Evolutionary conservation across 805 yeast species (phyloP).

Genomic region (Suhomyces kilbournensis): DNA sequence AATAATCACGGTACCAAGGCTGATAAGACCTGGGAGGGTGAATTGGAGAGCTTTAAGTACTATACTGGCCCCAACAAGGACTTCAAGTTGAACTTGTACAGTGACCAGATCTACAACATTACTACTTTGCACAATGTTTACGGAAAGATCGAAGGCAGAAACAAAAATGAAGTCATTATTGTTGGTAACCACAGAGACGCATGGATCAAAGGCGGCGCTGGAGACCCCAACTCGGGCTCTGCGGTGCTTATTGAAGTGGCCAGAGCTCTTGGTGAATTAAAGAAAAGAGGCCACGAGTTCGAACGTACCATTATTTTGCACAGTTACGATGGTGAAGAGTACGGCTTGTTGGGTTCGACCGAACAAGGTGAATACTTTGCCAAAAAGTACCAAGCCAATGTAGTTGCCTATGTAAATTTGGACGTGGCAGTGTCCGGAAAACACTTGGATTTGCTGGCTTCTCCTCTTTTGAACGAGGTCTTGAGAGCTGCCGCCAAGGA

Average conservation of each 20-base stretch:
- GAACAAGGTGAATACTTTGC: conserved; percentile 53
- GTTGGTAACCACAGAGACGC: conserved; percentile 48
- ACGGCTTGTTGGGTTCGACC: conserved; percentile 54
- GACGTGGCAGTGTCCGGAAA: conserved; percentile 55
- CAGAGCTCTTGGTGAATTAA: conserved; percentile 39
- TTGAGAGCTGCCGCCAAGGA: conserved; percentile 44
- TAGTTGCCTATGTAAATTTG: conserved; percentile 50
- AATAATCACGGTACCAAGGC: conserved; percentile 34
- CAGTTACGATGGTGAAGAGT: conserved; percentile 46
- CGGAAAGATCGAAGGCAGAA: conserved; percentile 42
- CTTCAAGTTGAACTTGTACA: conserved; percentile 38
- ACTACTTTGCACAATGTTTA: conserved; percentile 43
- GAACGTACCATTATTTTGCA: conserved; percentile 37
- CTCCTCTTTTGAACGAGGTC: conserved; percentile 54
- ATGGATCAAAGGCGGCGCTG: conserved; percentile 49
- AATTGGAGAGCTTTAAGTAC: conserved; percentile 38
- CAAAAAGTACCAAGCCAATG: conserved; percentile 35
- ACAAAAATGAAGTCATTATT: conserved; percentile 36
- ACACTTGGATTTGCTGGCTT: conserved; percentile 44
- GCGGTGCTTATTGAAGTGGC: conserved; percentile 42
- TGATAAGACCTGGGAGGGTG: conserved; percentile 36
- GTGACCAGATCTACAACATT: conserved; percentile 38
- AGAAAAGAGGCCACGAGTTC: conserved; percentile 35
- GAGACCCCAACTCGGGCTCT: conserved; percentile 47
- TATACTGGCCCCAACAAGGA: conserved; percentile 38